Evolutionary conservation across 495 filamentous ascomycete species (phyloP), one percentile per base, ranked within the genome.

Genomic region (Lepraria neglecta): DNA sequence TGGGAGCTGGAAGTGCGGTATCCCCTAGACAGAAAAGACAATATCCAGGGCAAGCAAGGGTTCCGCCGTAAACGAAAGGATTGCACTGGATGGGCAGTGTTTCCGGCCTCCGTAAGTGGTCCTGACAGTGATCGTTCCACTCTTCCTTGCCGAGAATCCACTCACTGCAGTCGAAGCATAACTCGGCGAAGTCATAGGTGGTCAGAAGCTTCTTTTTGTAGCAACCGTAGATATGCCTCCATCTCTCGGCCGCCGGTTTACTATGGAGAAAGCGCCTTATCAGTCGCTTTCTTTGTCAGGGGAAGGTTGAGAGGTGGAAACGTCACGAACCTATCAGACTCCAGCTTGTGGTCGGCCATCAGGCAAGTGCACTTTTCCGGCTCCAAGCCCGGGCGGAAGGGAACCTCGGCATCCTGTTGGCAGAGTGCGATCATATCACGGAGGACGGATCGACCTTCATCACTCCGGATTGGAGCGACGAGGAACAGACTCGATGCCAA

Each of bases 381-480:
- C 47, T 67, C 65, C 21, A 67, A 60, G 48, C 63, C 59, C 17
- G 53, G 59, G 24, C 65, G 17, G 52, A 54, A 57, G 15, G 53
- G 27, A n/a, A 63, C 63, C 40, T 62, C 50, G 46, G 59, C 56
- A 1, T 55, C 28, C 51, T 73, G 61, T 42, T 61, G 63, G 3
- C 70, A 72, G 0, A 77, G 67, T 11, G 69, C 67, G 12, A 62
- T 62, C 59, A 65, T 54, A 56, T 78, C 75, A 44, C 77, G 72
- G 66, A 77, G 75, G n/a, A 74, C 74, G 57, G 48, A 30, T 27
- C 46, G 62, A 38, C 65, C 65, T 62, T 56, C 35, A 3, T 55
- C 43, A 52, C 60, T 67, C 3, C 65, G 43, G 52, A 69, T 44
- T 1, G 54, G 24, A 65, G 46, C 62, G 53, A 50, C 46, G 10